Base-by-base conservation (phyloP, 495 filamentous ascomycete species). In the Penicillium bovifimosum region DNA sequence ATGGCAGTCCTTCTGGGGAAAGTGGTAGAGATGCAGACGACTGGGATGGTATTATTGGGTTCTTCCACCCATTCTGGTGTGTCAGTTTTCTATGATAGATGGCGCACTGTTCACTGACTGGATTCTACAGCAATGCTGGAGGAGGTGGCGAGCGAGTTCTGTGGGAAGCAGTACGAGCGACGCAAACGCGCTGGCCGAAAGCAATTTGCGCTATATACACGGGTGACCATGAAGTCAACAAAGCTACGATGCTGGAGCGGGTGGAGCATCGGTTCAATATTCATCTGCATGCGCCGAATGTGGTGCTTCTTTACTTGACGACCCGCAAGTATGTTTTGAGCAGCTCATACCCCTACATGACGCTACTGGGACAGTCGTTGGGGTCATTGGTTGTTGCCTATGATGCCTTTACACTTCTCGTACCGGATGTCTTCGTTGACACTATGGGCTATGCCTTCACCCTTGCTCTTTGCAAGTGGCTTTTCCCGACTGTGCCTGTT, bases 391-490 rank as follows among this genome's bases (percentile, higher is more conserved):
- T 92, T 29, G 78, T 97, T 58, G 93, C 88, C 16, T 91, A 85
- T 68, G 93, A 97, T 57, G 92, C 92, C n/a, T 95, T 98, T 68
- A 85, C 80, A 32, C 83, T 96, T 9, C 76, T 97, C 3, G 88
- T 90, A 1, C 95, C 93, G 0, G 95, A 98, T 63, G 80, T 97
- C 45, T 96, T 96, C 58, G 77, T 98, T 59, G 93, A 98, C 63
- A 98, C 93, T 6, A 96, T 97, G 91, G 93, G 93, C 57, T 97
- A 97, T 66, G 89, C 92, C 17, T 98, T 97, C 66, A 79, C 87
- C 2, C 77, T 96, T 9, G 88, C 87, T 5, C 72, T 96, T 10
- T 84, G 78, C 70, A 95, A 92, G 61, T 78, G 84, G 40, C 78
- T 96, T 17, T 96, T 98, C 70, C 85, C 79, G 1, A 64, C 71